Percentiles rank a stretch among this genome's conserved stretches.
Evolutionary conservation across 1,284 basidiomycete genomes (phyloP).

Genomic region (Dichomitus squalens): DNA sequence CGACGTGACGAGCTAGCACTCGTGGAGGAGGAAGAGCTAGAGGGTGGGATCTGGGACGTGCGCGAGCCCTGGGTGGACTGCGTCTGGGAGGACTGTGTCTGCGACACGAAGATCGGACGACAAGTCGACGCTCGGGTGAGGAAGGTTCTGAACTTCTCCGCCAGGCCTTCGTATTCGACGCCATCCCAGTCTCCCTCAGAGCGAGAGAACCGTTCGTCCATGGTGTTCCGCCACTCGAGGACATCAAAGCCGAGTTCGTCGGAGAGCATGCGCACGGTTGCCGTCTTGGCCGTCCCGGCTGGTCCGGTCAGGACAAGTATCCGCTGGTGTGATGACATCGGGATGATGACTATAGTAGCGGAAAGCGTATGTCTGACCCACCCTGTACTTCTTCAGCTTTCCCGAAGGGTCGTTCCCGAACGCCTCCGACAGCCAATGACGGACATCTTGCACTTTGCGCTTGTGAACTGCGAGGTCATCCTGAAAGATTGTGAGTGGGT

Average conservation of each 20-base stretch:
- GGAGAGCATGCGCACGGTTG: slow-evolving; percentile 78
- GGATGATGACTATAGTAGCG: neutral
- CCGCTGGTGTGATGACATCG: slow-evolving; percentile 48
- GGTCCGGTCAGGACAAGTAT: slow-evolving; percentile 88
- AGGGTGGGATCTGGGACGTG: slow-evolving; percentile 17
- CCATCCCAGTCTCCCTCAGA: slow-evolving; percentile 23
- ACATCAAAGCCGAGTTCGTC: slow-evolving; percentile 80
- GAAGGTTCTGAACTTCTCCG: slow-evolving; percentile 80
- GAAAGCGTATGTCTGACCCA: slow-evolving; percentile 40
- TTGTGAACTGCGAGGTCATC: slow-evolving; percentile 88
- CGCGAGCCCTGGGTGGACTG: slow-evolving; percentile 10
- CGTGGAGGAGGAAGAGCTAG: slow-evolving; percentile 1
- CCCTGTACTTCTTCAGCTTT: slow-evolving; percentile 76
- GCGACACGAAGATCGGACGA: slow-evolving; percentile 49
- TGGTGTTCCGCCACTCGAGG: slow-evolving; percentile 82
- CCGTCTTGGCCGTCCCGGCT: slow-evolving; percentile 90
- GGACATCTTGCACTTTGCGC: slow-evolving; percentile 84
- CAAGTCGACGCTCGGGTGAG: slow-evolving; percentile 74
- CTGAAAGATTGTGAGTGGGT: slow-evolving; percentile 38
- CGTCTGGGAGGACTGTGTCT: slow-evolving; percentile 14
- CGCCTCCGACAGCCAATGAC: slow-evolving; percentile 85
- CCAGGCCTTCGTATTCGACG: slow-evolving; percentile 55
- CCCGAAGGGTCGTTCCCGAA: slow-evolving; percentile 70
- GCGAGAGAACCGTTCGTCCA: slow-evolving; percentile 43
- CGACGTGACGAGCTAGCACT: slow-evolving; percentile 31